phyloP scores from a whole-genome alignment of 176 grass and related monocot genomes.

The Carex cristatella region DNA sequence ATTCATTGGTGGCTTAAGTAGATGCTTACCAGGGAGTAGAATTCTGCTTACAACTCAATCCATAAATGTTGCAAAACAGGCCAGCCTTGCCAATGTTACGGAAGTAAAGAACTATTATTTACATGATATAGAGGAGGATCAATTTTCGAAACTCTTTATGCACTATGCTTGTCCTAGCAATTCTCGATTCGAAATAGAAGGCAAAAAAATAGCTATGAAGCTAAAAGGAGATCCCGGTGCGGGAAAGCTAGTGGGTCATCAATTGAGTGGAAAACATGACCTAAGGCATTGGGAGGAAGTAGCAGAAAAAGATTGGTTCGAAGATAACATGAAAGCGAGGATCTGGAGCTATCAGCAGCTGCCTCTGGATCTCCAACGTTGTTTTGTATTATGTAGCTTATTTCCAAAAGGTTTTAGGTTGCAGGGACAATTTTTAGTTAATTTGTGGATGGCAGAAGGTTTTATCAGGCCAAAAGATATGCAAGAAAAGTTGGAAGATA shows the following conservation, averaged over 20 bases:
- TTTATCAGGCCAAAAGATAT: too few species aligned
- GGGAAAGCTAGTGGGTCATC: background rate
- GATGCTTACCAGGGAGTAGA: background rate
- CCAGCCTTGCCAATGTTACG: background rate
- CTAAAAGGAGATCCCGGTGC: background rate
- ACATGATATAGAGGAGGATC: background rate
- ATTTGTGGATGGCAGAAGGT: too few species aligned
- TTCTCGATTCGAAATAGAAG: background rate
- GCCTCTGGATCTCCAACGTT: too few species aligned
- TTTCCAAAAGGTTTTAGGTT: too few species aligned
- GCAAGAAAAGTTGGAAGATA: too few species aligned
- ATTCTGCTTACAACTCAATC: background rate
- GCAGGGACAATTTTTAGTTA: too few species aligned
- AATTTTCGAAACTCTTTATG: background rate
- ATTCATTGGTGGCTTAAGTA: background rate
- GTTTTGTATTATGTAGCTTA: too few species aligned
- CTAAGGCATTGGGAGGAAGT: background rate
- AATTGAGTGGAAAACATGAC: background rate
- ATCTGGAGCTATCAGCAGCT: too few species aligned
- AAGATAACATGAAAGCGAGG: too few species aligned
- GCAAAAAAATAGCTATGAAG: background rate
- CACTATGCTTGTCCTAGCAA: background rate
- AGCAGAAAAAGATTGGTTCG: too few species aligned
- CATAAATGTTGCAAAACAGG: accelerated
- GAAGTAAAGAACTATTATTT: background rate